Conservation (phyloP, 2,329 filamentous ascomycete species). For the Botrytis fragariae region DNA sequence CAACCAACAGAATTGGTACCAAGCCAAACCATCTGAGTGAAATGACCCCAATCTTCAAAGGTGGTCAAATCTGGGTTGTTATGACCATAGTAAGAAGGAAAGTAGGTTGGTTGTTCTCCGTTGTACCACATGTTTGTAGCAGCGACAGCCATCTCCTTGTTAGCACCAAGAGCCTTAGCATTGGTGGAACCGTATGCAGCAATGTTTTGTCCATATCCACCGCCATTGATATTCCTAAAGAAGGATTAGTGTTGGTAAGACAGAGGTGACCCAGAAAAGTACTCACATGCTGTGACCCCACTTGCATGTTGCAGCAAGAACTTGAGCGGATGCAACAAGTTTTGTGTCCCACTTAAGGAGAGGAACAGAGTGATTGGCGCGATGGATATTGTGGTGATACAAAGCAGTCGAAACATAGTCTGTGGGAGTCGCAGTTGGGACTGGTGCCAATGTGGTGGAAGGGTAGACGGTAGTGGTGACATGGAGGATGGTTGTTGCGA, state of each 20-base stretch:
- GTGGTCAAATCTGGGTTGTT: slow-evolving; percentile 56
- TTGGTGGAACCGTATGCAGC: slow-evolving; percentile 57
- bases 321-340: slow-evolving; percentile 19
- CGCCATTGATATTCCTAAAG: slow-evolving; percentile 51
- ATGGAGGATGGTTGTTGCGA: slow-evolving; percentile 15
- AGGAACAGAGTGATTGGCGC: slow-evolving; percentile 21
- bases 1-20: slow-evolving; percentile 60
- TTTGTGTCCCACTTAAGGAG: slow-evolving; percentile 14
- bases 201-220: slow-evolving; percentile 86
- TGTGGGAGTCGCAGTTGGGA: slow-evolving; percentile 19
- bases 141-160: slow-evolving; percentile 57
- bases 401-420: slow-evolving; percentile 20
- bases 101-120: slow-evolving; percentile 63
- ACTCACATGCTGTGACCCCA: slow-evolving; percentile 58
- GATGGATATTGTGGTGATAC: slow-evolving; percentile 22
- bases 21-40: slow-evolving; percentile 71
- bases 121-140: slow-evolving; percentile 89
- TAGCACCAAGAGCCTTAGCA: slow-evolving; percentile 45
- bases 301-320: slow-evolving; percentile 22
- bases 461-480: slow-evolving; percentile 19
- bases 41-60: slow-evolving; percentile 70
- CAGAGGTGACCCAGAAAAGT: slow-evolving; percentile 9
- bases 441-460: slow-evolving; percentile 17
- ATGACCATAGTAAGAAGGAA: slow-evolving; percentile 55
- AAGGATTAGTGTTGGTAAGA: neutral